phyloP scores from a whole-genome alignment of 306 rosid species.

The Acmispon strigosus region DNA sequence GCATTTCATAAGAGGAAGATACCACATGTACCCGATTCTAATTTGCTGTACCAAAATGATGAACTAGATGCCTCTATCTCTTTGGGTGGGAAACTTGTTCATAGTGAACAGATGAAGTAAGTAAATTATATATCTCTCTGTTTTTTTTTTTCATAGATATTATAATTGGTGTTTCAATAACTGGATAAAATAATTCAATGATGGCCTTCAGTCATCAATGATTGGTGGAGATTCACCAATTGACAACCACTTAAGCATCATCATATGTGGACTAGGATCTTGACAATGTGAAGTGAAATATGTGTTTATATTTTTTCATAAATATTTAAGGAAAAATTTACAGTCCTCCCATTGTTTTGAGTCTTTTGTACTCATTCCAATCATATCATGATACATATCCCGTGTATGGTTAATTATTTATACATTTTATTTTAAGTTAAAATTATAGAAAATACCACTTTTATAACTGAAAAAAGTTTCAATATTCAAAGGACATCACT shows the following conservation, averaged over 20 bases:
- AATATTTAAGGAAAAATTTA: too few species aligned
- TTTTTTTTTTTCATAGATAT: not conserved
- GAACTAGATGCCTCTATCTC: constrained; percentile 66
- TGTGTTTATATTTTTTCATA: too few species aligned
- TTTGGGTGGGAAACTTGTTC: constrained; percentile 56
- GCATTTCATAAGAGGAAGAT: constrained; percentile 66
- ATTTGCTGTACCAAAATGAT: constrained; percentile 50
- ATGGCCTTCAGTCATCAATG: not conserved
- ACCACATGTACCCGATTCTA: constrained; percentile 5
- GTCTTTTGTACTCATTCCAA: too few species aligned
- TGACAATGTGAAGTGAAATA: too few species aligned
- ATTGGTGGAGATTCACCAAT: not conserved
- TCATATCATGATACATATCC: too few species aligned
- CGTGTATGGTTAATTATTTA: too few species aligned
- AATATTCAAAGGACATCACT: too few species aligned
- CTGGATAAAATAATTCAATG: not conserved
- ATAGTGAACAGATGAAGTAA: constrained; percentile 60
- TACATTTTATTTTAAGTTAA: too few species aligned
- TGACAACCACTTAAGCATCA: not conserved
- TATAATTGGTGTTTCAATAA: not conserved
- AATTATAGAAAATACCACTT: too few species aligned
- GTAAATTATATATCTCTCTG: not conserved
- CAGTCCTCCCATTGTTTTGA: too few species aligned
- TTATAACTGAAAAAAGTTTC: too few species aligned
- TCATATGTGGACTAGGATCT: too few species aligned